Conservation (phyloP, 106 monocot species). For the Agapanthus africanus region DNA sequence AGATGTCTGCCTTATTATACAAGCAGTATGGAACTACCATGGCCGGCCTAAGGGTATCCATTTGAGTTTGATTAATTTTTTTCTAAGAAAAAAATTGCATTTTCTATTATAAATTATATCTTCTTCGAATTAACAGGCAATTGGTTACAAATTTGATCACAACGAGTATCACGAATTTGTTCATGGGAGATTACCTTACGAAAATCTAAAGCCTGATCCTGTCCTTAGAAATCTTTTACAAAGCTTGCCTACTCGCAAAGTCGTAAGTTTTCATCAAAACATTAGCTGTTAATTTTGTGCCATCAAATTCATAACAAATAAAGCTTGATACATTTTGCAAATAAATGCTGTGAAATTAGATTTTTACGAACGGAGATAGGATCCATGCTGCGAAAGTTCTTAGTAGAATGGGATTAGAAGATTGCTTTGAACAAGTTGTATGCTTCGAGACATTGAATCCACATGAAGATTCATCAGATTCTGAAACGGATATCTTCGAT, state of each 20-base stretch:
- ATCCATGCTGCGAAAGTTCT: slow-evolving; percentile 50
- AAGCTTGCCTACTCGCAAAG: slow-evolving; percentile 67
- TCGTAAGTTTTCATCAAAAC: slow-evolving; percentile 31
- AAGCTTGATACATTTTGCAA: not conserved
- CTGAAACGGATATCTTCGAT: slow-evolving; percentile 27
- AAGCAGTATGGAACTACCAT: slow-evolving; percentile 88
- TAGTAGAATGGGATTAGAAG: slow-evolving; percentile 64
- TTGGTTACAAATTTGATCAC: slow-evolving; percentile 75
- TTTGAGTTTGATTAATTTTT: too few relatives aligned
- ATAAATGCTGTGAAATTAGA: too few relatives aligned
- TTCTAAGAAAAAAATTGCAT: too few relatives aligned
- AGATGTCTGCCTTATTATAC: slow-evolving; percentile 59
- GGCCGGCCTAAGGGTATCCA: slow-evolving; percentile 78
- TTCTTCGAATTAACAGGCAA: too few relatives aligned
- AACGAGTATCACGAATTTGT: slow-evolving; percentile 90
- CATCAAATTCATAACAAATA: too few relatives aligned
- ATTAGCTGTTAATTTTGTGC: too few relatives aligned
- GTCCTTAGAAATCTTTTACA: slow-evolving; percentile 59
- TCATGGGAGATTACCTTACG: slow-evolving; percentile 83
- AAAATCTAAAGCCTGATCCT: slow-evolving; percentile 57
- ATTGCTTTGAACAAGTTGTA: slow-evolving; percentile 78
- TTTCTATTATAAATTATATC: too few relatives aligned
- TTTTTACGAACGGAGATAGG: slow-evolving; percentile 76
- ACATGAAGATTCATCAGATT: slow-evolving; percentile 7
- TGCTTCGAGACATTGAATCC: slow-evolving; percentile 89